These are phyloP conservation scores for Canavalia ensiformis DNA, from an alignment of 306 rosid species.

Conservation along the genomic window DNA sequence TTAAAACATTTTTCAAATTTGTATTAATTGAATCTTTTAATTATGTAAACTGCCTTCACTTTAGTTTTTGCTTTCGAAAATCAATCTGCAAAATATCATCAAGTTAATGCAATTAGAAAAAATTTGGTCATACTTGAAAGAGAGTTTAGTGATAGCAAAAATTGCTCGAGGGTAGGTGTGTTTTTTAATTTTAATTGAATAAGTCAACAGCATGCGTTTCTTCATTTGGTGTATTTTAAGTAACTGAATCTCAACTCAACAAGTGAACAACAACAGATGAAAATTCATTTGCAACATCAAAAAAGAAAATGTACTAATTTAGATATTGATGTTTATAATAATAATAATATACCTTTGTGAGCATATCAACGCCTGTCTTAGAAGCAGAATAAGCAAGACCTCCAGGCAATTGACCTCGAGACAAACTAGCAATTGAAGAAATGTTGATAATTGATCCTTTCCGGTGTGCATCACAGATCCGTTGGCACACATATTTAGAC, in stretches of 20 bases:
- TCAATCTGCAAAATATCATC: neutral
- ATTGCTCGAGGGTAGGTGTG: neutral
- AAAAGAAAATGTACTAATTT: no score
- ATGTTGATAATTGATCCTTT: constrained; percentile 84
- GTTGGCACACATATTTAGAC: constrained; percentile 66
- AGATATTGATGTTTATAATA: no score
- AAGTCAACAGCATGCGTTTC: neutral
- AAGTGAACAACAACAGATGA: neutral
- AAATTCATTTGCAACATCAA: no score
- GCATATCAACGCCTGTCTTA: no score
- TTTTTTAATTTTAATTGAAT: no score
- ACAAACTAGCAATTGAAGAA: constrained; percentile 69
- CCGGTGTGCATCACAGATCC: constrained; percentile 59
- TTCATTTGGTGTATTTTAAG: neutral
- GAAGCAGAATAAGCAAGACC: constrained; percentile 58
- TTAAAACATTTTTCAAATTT: no score
- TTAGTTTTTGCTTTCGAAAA: neutral
- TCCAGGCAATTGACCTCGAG: constrained; percentile 78
- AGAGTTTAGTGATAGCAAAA: neutral
- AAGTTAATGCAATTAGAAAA: no score
- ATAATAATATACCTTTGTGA: no score
- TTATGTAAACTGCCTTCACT: neutral
- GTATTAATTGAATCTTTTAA: neutral
- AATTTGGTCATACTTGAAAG: neutral
- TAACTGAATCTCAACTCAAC: neutral